phyloP scores from a whole-genome alignment of 148 eudicot genomes.

The Arctostaphylos glauca region DNA sequence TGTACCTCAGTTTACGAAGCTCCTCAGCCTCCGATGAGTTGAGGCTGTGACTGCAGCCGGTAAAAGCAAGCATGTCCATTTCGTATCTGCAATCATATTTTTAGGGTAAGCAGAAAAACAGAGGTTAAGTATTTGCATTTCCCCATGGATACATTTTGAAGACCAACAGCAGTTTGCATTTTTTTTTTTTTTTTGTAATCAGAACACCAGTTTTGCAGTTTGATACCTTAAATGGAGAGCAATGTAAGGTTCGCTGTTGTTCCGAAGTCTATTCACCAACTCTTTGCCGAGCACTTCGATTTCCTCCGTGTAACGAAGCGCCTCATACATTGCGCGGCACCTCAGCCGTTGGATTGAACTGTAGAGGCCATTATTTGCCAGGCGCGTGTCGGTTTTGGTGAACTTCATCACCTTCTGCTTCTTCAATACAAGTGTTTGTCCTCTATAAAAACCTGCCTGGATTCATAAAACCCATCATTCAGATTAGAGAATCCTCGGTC shows the following conservation, averaged over 20 bases:
- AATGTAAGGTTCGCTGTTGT: conserved; percentile 31
- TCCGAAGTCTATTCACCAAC: conserved; percentile 32
- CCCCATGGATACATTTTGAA: neutral
- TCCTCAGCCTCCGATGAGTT: conserved; percentile 38
- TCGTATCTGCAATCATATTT: conserved; percentile 39
- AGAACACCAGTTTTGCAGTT: neutral
- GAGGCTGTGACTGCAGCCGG: conserved; percentile 53
- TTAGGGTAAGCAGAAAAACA: neutral
- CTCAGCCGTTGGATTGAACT: conserved; percentile 45
- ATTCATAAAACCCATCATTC: neutral
- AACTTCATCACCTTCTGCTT: conserved; percentile 41
- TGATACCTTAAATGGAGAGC: conserved; percentile 58
- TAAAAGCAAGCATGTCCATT: conserved; percentile 63
- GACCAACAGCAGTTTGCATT: neutral
- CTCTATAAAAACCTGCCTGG: conserved; percentile 43
- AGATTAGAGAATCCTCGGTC: neutral
- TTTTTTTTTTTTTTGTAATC: too few species aligned
- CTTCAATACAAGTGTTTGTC: conserved; percentile 16
- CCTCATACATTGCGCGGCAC: conserved; percentile 54
- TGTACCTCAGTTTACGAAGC: conserved; percentile 37
- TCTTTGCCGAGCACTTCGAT: conserved; percentile 39
- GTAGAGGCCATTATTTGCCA: conserved; percentile 45
- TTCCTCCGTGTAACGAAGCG: conserved; percentile 38
- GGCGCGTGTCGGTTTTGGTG: conserved; percentile 45
- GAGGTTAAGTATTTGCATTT: neutral